A percentile compares a stretch with the other conserved stretches of the same genome.
phyloP scores from a whole-genome alignment of 2,329 filamentous ascomycete genomes.

The Epichloe aotearoae region DNA sequence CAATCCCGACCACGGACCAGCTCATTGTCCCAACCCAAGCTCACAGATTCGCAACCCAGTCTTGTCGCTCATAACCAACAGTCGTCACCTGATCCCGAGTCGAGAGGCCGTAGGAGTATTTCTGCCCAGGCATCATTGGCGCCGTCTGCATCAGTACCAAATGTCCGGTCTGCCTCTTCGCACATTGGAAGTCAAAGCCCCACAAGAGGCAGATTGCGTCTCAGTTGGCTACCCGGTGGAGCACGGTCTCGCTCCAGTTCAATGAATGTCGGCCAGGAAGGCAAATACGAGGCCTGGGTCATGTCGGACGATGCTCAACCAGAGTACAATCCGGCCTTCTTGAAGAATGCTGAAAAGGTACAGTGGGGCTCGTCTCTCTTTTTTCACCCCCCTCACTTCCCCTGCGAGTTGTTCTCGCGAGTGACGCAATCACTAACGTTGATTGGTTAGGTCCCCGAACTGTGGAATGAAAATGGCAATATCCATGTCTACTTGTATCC shows the following conservation, averaged over 20 bases:
- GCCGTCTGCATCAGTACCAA: slow-evolving; percentile 8
- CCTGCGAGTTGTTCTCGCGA: too few relatives aligned
- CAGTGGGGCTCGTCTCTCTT: neutral
- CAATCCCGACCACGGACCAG: slow-evolving; percentile 18
- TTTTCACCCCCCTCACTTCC: neutral
- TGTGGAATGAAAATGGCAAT: slow-evolving; percentile 50
- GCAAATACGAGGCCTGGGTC: slow-evolving; percentile 36
- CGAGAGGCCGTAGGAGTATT: slow-evolving; percentile 30
- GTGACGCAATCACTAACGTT: neutral
- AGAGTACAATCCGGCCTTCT: slow-evolving; percentile 42
- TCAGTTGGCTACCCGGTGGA: slow-evolving; percentile 40
- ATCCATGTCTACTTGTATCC: slow-evolving; percentile 46
- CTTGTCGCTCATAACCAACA: slow-evolving; percentile 13
- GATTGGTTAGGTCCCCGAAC: slow-evolving; percentile 41
- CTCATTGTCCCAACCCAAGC: slow-evolving; percentile 18
- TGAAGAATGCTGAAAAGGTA: slow-evolving; percentile 44
- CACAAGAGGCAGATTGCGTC: slow-evolving; percentile 31
- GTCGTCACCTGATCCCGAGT: slow-evolving; percentile 22
- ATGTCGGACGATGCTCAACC: slow-evolving; percentile 35
- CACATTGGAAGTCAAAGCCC: slow-evolving; percentile 30
- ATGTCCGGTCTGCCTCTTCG: slow-evolving; percentile 14
- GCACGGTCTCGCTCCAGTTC: slow-evolving; percentile 39
- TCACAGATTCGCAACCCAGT: slow-evolving; percentile 10
- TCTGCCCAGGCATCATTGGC: slow-evolving; percentile 29
- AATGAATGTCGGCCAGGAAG: slow-evolving; percentile 14